Evolutionary conservation across 148 eudicot species (phyloP).

Genomic region (Heliamphora exappendiculata): DNA sequence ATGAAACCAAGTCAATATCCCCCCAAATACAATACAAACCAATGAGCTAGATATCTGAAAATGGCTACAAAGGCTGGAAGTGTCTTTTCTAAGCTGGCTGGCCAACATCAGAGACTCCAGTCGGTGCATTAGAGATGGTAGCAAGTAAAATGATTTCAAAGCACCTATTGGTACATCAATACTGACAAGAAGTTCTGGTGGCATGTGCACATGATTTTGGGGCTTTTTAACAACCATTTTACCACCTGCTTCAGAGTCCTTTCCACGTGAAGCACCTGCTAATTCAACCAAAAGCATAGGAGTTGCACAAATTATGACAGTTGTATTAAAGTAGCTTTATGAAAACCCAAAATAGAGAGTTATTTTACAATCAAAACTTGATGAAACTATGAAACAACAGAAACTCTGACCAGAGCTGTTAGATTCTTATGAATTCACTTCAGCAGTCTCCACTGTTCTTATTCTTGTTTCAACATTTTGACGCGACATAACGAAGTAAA

Average conservation of each 20-base stretch:
- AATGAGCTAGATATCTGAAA: constrained; percentile 52
- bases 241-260: constrained; percentile 19
- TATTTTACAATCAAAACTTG: neutral
- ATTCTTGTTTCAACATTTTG: neutral
- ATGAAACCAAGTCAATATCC: neutral
- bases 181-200: constrained; percentile 81
- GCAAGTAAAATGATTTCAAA: constrained; percentile 62
- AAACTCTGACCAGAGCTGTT: no score
- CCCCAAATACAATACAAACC: constrained; percentile 29
- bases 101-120: constrained; percentile 89
- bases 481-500: neutral
- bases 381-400: no score
- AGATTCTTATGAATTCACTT: neutral
- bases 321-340: neutral
- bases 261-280: constrained; percentile 21
- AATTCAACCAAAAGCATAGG: neutral
- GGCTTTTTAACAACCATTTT: constrained; percentile 23
- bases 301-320: neutral
- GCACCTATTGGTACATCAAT: constrained; percentile 45
- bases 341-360: neutral
- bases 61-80: constrained; percentile 27
- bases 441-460: neutral
- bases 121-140: constrained; percentile 92
- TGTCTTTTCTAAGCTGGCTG: constrained; percentile 78
- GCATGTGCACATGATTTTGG: constrained; percentile 54